A percentile compares a stretch with the other conserved stretches of the same genome.
These are phyloP conservation scores for Pichia inconspicua DNA, from an alignment of 1,139 yeast species.

Conservation along the genomic window DNA sequence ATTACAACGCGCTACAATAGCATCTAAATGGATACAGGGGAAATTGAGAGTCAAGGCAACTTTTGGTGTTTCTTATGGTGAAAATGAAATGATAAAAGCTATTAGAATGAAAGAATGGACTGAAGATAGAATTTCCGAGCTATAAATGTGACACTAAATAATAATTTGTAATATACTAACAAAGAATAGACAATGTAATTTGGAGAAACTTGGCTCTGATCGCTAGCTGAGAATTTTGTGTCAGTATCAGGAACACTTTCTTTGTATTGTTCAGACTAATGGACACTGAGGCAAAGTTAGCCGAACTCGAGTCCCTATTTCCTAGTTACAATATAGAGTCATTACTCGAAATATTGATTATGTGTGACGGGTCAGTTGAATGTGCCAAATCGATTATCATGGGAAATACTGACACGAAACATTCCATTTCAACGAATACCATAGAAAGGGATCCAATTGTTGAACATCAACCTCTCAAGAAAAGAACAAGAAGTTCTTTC, in stretches of 20 bases:
- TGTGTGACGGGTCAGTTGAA: constrained; percentile 35
- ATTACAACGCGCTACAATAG: constrained; percentile 65
- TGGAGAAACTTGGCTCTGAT: no score
- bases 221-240: no score
- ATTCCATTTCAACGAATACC: background rate
- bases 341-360: constrained; percentile 32
- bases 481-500: background rate
- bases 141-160: background rate
- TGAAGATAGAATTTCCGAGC: constrained; percentile 8
- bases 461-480: background rate
- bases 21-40: constrained; percentile 46
- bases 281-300: constrained; percentile 28
- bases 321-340: constrained; percentile 29
- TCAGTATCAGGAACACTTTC: no score
- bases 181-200: no score
- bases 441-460: background rate
- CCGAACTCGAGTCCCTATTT: constrained; percentile 19
- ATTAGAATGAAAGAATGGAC: constrained; percentile 18
- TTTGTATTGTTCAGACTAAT: constrained; percentile 5
- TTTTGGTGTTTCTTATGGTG: constrained; percentile 58
- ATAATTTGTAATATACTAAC: background rate
- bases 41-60: constrained; percentile 34
- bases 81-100: constrained; percentile 38
- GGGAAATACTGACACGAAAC: background rate
- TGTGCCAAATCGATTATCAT: constrained; percentile 20